Evolutionary conservation across 1,139 yeast species (phyloP), one percentile per base, ranked within the genome.

Genomic region (Pichia sp.): DNA sequence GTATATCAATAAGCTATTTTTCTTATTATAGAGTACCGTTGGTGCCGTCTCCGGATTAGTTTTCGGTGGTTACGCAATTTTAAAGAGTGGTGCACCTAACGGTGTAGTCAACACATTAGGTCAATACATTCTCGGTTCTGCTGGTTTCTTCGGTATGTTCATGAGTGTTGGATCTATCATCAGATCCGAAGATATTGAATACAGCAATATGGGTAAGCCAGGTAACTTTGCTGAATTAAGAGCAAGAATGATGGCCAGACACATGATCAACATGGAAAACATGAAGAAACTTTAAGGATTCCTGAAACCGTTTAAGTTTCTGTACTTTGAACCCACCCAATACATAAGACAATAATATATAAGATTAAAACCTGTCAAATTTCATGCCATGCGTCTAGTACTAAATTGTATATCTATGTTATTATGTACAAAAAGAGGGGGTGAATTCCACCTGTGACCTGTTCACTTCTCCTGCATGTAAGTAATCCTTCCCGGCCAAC

Each of bases 41-140:
- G 98, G 98, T 47, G 94, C 89, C 16, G 93, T 94, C 60, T 89
- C 91, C 34, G 98, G 98, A 46, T 85, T 91, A 40, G 69, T 91
- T 53, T 91, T 91, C 61, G 97, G 97, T 48, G 95, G 96, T 22
- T 80, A 86, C 58, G 83, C 96, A 46, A 84, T 93, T 50, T 66
- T 87, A 55, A 93, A 89, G 47, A 80, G 85, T 52, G 99, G 99
- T 14, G 99, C 98, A n/a, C 97, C 98, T 40, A 85, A 87, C 58
- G 99, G 99, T 43, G 87, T 87, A 47, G 83, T 91, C 80, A 81
- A 96, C 68, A 89, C 96, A 6, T 69, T 93, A 57, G 98, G 98
- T 41, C 95, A 89, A 66, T 91, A 88, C 65, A 89, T 93, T 66
- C 80, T 86, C 63, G 97, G 97, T 41, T 87, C 96, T 6, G 96